Evolutionary conservation across 805 yeast species (phyloP).

Genomic region (Nakazawaea molendinolei): DNA sequence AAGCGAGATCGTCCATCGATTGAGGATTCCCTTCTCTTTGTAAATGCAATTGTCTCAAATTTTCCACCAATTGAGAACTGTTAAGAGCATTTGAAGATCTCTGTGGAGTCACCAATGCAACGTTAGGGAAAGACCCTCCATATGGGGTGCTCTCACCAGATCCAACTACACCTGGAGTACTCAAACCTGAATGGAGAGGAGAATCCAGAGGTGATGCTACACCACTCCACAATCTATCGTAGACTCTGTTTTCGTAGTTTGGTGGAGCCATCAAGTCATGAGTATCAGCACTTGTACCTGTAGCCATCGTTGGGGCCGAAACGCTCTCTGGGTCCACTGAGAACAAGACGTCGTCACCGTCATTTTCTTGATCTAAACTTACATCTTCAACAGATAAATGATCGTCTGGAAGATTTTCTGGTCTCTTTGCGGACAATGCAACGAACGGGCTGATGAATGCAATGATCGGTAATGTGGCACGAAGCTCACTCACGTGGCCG

Average conservation of each 20-base stretch:
- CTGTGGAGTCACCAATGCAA: neutral
- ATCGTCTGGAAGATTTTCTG: constrained; percentile 18
- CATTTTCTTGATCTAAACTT: constrained; percentile 16
- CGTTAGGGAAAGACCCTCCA: constrained; percentile 1
- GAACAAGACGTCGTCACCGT: constrained; percentile 33
- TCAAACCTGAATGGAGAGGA: constrained; percentile 35
- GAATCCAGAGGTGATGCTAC: constrained; percentile 41
- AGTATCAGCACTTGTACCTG: constrained; percentile 21
- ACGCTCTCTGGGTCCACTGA: constrained; percentile 27
- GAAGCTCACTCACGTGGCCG: constrained; percentile 44
- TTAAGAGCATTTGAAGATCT: constrained; percentile 15
- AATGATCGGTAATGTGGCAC: constrained; percentile 43
- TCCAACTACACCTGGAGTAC: constrained; percentile 21
- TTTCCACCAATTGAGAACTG: constrained; percentile 37
- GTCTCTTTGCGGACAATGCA: constrained; percentile 47
- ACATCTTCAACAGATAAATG: constrained; percentile 11
- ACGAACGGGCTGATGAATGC: constrained; percentile 61
- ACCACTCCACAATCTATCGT: constrained; percentile 74
- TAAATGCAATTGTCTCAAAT: constrained; percentile 41
- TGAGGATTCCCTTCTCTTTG: constrained; percentile 38
- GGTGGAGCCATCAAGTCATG: constrained; percentile 73
- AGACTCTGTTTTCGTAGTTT: constrained; percentile 71
- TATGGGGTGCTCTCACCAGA: constrained; percentile 14
- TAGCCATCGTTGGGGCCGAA: constrained; percentile 12
- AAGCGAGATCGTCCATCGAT: constrained; percentile 11